Percentiles rank a stretch among this genome's conserved stretches.
Evolutionary conservation across 306 rosid species (phyloP).

Genomic region (Medicago ruthenica): DNA sequence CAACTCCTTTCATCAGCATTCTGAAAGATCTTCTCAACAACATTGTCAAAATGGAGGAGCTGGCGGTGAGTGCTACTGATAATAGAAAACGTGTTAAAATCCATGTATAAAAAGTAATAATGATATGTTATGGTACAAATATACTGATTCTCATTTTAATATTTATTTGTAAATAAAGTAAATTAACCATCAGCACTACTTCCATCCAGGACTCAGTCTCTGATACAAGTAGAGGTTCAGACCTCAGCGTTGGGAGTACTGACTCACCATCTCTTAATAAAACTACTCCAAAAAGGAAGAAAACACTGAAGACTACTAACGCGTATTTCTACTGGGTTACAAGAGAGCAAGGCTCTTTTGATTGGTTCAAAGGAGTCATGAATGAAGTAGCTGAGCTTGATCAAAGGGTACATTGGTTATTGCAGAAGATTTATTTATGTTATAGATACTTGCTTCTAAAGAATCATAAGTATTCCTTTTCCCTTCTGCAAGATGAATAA

Average conservation of each 20-base stretch:
- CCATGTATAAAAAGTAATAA: background rate
- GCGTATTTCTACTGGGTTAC: slow-evolving; percentile 99
- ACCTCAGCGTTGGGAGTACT: slow-evolving; percentile 60
- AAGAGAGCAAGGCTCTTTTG: slow-evolving; percentile 98
- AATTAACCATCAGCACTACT: slow-evolving; percentile 30
- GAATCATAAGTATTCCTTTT: slow-evolving; percentile 24
- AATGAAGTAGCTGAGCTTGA: slow-evolving; percentile 95
- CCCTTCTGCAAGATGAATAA: slow-evolving; percentile 35
- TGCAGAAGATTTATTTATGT: slow-evolving; percentile 17
- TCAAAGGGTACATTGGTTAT: slow-evolving; percentile 74
- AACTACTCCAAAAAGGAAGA: slow-evolving; percentile 70
- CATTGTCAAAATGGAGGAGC: slow-evolving; percentile 93
- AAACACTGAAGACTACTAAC: slow-evolving; percentile 81
- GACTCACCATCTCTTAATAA: slow-evolving; percentile 58
- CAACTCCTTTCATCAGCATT: slow-evolving; percentile 98
- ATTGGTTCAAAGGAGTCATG: slow-evolving; percentile 99
- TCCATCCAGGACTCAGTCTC: slow-evolving; percentile 69
- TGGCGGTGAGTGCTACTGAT: slow-evolving; percentile 74
- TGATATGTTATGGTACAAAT: background rate
- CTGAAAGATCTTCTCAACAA: slow-evolving; percentile 91
- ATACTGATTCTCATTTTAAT: slow-evolving; percentile 20
- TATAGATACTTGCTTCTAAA: slow-evolving; percentile 33
- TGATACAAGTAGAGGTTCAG: slow-evolving; percentile 68
- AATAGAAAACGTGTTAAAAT: slow-evolving; percentile 11
- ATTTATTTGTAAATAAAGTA: slow-evolving; percentile 10